Conservation (phyloP, 306 rosid genomes). For the Hippophae rhamnoides region DNA sequence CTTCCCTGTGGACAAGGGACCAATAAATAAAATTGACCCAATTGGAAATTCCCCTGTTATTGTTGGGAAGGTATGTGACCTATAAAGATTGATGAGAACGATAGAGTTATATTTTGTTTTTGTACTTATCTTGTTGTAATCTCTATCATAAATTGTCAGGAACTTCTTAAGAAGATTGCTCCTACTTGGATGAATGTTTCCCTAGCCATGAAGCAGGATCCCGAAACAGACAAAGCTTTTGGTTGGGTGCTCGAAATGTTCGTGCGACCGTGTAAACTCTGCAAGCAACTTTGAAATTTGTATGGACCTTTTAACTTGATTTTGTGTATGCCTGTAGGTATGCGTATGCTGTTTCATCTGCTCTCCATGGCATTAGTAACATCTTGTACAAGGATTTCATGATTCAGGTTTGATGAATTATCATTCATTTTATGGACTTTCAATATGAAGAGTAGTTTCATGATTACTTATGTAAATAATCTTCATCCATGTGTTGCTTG, state of each 20-base stretch:
- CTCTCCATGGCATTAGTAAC: conserved; percentile 74
- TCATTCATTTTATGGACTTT: not conserved
- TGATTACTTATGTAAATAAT: not conserved
- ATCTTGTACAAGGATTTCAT: conserved; percentile 86
- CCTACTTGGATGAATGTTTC: conserved; percentile 99
- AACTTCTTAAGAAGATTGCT: conserved; percentile 90
- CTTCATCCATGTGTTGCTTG: too few species aligned
- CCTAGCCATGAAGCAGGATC: conserved; percentile 96
- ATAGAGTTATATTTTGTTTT: conserved; percentile 7
- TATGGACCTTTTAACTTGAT: not conserved
- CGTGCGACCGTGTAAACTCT: conserved; percentile 15
- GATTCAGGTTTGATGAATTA: conserved; percentile 70
- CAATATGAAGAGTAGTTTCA: not conserved
- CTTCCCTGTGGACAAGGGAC: conserved; percentile 74
- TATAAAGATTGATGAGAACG: conserved; percentile 7
- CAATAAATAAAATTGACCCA: conserved; percentile 73
- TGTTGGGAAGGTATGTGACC: conserved; percentile 64
- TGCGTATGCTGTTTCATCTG: conserved; percentile 92
- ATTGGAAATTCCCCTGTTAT: conserved; percentile 98
- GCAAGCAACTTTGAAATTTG: conserved; percentile 3
- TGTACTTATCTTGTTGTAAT: not conserved
- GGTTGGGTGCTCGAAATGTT: conserved; percentile 99
- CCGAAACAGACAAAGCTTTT: conserved; percentile 93
- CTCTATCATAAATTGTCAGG: conserved; percentile 36
- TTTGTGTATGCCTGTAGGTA: conserved; percentile 49